phyloP scores from a whole-genome alignment of 116 monocot species.

The Trichopus zeylanicus region DNA sequence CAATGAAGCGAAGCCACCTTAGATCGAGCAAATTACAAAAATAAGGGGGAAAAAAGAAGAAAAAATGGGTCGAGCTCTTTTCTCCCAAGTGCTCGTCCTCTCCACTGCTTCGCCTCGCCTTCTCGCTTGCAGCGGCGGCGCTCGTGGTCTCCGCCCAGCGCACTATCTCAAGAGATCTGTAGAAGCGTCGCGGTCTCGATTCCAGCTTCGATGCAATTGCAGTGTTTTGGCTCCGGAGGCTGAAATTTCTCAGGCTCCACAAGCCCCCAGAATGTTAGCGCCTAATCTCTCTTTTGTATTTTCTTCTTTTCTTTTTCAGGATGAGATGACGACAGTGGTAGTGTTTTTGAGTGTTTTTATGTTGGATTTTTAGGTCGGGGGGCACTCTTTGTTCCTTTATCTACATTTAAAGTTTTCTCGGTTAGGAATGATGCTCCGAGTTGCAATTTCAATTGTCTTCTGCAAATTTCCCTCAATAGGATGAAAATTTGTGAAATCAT shows the following conservation, averaged over 20 bases:
- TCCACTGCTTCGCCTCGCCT: constrained; percentile 27
- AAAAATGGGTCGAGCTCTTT: constrained; percentile 46
- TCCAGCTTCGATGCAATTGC: constrained; percentile 27
- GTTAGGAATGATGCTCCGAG: too few relatives aligned
- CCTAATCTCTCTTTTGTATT: too few relatives aligned
- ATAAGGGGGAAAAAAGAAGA: not conserved
- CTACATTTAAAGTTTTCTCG: too few relatives aligned
- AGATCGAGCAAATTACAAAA: too few relatives aligned
- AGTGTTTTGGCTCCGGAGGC: constrained; percentile 18
- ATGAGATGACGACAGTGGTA: not conserved
- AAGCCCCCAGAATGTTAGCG: constrained; percentile 36
- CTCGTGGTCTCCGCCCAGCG: not conserved
- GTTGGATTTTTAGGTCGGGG: too few relatives aligned
- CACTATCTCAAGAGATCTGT: too few relatives aligned
- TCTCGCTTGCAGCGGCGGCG: constrained; percentile 8
- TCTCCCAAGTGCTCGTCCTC: constrained; percentile 43
- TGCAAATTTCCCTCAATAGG: too few relatives aligned
- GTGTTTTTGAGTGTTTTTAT: not conserved
- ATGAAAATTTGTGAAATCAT: too few relatives aligned
- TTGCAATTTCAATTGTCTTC: too few relatives aligned
- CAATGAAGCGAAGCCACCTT: not conserved
- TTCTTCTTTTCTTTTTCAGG: not conserved
- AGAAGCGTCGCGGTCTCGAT: not conserved
- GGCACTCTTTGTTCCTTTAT: too few relatives aligned
- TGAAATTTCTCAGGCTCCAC: constrained; percentile 4